Evolutionary conservation across 2,329 filamentous ascomycete species (phyloP).

Genomic region (Alternaria atra): DNA sequence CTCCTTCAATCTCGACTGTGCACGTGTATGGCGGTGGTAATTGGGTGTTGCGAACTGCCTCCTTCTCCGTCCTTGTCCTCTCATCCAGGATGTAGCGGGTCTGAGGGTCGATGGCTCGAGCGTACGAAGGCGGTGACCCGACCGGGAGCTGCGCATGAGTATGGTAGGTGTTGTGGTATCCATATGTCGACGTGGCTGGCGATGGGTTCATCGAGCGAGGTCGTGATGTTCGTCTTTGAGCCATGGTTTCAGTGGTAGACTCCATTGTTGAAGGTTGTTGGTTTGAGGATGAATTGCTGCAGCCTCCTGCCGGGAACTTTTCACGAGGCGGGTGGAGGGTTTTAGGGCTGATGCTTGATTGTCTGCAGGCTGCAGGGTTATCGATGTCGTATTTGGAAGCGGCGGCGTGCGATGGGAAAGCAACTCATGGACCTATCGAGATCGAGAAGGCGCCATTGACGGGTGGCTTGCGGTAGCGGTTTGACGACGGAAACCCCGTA

Average conservation of each 20-base stretch:
- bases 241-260: slow-evolving; percentile 10
- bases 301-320: neutral
- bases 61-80: slow-evolving; percentile 31
- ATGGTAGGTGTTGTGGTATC: slow-evolving; percentile 56
- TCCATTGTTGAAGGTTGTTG: slow-evolving; percentile 11
- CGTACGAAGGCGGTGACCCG: slow-evolving; percentile 45
- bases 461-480: slow-evolving; percentile 25
- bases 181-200: slow-evolving; percentile 44
- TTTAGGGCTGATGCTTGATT: neutral
- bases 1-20: slow-evolving; percentile 44
- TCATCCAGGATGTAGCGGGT: slow-evolving; percentile 33
- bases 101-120: slow-evolving; percentile 32
- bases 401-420: slow-evolving; percentile 12
- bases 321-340: neutral
- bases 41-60: slow-evolving; percentile 22
- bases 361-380: slow-evolving; percentile 11
- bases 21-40: slow-evolving; percentile 50
- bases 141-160: slow-evolving; percentile 45
- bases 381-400: slow-evolving; percentile 13
- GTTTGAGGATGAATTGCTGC: neutral
- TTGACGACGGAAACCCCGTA: slow-evolving; percentile 20
- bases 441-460: slow-evolving; percentile 6
- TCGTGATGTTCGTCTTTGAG: slow-evolving; percentile 20
- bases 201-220: slow-evolving; percentile 29
- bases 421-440: slow-evolving; percentile 19